Percentiles rank a stretch among this genome's conserved stretches.
phyloP scores from a whole-genome alignment of 192 early-diverging fungal genomes.

The Coemansia sp. region DNA sequence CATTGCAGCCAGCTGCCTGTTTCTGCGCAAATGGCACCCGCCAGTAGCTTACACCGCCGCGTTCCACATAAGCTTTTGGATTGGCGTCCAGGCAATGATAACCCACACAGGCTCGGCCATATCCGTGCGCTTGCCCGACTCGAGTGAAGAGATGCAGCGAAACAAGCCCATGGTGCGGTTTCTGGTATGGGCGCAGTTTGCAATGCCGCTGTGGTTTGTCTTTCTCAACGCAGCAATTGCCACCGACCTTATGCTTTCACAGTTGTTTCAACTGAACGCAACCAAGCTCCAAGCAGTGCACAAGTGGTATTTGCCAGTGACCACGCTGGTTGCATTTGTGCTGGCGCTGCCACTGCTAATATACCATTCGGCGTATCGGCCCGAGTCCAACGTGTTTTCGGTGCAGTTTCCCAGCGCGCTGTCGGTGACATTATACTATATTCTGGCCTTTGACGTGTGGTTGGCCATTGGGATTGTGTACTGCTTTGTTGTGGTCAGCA shows the following conservation, averaged over 20 bases:
- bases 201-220: conserved; percentile 51
- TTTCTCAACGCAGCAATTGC: conserved; percentile 45
- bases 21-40: conserved; percentile 44
- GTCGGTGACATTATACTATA: conserved; percentile 45
- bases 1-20: conserved; percentile 38
- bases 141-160: conserved; percentile 24
- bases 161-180: conserved; percentile 38
- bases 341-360: conserved; percentile 41
- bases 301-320: conserved; percentile 42
- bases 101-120: conserved; percentile 43
- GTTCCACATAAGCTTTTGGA: conserved; percentile 49
- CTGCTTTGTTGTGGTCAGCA: conserved; percentile 42
- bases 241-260: conserved; percentile 43
- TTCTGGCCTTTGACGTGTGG: conserved; percentile 49
- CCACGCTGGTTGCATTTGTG: conserved; percentile 25
- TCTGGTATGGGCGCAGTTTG: conserved; percentile 50
- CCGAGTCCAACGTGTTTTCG: conserved; percentile 35
- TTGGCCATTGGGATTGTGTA: conserved; percentile 45
- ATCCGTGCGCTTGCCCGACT: conserved; percentile 35
- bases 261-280: conserved; percentile 22
- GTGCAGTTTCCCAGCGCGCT: conserved; percentile 49
- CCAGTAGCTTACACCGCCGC: conserved; percentile 45
- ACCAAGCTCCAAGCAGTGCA: conserved; percentile 29
- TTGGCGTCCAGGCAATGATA: conserved; percentile 46
- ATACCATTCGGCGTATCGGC: conserved; percentile 43